Evolutionary conservation across 2,329 filamentous ascomycete genomes (phyloP).

Genomic region (Coleophoma crateriformis): DNA sequence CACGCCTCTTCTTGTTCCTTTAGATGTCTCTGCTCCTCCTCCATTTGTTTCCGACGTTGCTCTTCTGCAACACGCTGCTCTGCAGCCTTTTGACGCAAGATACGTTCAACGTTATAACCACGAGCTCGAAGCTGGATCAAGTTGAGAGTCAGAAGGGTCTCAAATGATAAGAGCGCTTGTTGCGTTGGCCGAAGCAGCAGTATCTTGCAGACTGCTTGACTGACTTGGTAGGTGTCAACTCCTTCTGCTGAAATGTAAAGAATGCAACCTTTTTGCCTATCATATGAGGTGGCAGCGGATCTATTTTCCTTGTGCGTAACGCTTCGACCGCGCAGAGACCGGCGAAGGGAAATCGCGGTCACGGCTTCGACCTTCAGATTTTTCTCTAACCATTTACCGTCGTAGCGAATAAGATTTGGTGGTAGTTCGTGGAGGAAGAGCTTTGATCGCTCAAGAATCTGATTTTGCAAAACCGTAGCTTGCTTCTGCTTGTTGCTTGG

Average conservation of each 20-base stretch:
- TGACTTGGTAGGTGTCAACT: conserved; percentile 87
- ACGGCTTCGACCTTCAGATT: conserved; percentile 76
- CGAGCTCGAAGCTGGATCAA: conserved; percentile 76
- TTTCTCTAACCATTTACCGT: conserved; percentile 85
- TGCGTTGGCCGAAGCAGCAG: conserved; percentile 79
- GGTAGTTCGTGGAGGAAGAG: conserved; percentile 78
- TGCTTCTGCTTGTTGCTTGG: conserved; percentile 59
- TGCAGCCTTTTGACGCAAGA: conserved; percentile 79
- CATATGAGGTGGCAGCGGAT: conserved; percentile 63
- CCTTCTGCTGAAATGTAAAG: conserved; percentile 66
- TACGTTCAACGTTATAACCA: conserved; percentile 95
- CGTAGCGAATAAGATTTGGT: conserved; percentile 74
- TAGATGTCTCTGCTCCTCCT: conserved; percentile 65
- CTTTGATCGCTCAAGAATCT: conserved; percentile 81
- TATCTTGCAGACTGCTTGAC: conserved; percentile 76
- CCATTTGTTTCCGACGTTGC: conserved; percentile 67
- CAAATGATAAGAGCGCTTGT: conserved; percentile 83
- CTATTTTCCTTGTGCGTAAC: conserved; percentile 69
- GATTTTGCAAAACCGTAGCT: conserved; percentile 67
- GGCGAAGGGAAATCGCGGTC: conserved; percentile 68
- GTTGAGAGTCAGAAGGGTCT: conserved; percentile 83
- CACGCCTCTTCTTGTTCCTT: conserved; percentile 50
- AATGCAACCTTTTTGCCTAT: conserved; percentile 48
- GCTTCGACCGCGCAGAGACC: conserved; percentile 66
- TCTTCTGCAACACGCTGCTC: conserved; percentile 85